Conservation (phyloP, 441 rosid genomes). For the Viola pubescens region DNA sequence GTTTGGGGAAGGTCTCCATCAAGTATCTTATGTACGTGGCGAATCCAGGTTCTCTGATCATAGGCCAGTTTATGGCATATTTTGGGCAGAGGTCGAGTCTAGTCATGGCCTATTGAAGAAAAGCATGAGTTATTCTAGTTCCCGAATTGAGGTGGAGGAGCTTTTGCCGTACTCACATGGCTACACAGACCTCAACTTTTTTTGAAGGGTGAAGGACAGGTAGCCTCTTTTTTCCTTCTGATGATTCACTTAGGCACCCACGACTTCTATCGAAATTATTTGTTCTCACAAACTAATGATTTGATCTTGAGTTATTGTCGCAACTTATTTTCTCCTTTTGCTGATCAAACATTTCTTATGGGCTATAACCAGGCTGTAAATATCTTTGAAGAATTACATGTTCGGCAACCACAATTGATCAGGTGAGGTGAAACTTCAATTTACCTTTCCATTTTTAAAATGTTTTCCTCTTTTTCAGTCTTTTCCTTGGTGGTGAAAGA, state of each 20-base stretch:
- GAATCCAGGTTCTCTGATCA: slow-evolving; percentile 96
- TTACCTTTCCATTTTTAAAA: slow-evolving; percentile 3
- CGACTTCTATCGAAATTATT: background rate
- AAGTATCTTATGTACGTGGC: slow-evolving; percentile 81
- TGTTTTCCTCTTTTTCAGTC: slow-evolving; percentile 8
- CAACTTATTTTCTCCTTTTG: background rate
- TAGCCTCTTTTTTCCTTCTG: slow-evolving; percentile 20
- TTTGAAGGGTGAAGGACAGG: slow-evolving; percentile 34
- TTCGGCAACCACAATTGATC: slow-evolving; percentile 17
- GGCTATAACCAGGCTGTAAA: slow-evolving; percentile 15
- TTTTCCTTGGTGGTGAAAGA: slow-evolving; percentile 8
- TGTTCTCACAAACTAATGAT: slow-evolving; percentile 1
- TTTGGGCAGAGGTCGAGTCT: slow-evolving; percentile 81
- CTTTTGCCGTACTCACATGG: slow-evolving; percentile 80
- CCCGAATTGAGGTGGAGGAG: slow-evolving; percentile 83
- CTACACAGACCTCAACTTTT: slow-evolving; percentile 76
- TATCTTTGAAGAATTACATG: slow-evolving; percentile 2
- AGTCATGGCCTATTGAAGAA: slow-evolving; percentile 57
- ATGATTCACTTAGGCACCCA: background rate
- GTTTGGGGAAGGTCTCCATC: slow-evolving; percentile 88
- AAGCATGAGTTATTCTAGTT: slow-evolving; percentile 56
- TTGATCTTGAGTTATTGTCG: slow-evolving; percentile 2
- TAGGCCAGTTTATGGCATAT: slow-evolving; percentile 48
- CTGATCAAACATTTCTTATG: background rate
- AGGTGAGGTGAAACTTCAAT: slow-evolving; percentile 12